Base-by-base conservation (phyloP, 2,329 filamentous ascomycete species). In the Rhinocladiella similis region DNA sequence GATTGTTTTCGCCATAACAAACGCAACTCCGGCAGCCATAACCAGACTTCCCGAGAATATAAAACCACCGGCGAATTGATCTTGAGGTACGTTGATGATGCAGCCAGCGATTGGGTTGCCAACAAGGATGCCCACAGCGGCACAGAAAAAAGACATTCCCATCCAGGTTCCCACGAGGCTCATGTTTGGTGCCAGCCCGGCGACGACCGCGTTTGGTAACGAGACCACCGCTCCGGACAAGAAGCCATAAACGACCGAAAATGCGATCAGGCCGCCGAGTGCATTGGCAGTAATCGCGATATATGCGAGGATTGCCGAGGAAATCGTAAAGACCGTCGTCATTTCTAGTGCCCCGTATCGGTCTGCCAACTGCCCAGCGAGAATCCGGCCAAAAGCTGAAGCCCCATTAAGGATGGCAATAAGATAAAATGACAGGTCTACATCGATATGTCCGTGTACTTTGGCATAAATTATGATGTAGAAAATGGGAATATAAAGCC, bases 71-170 rank as follows among this genome's bases (percentile, higher is more conserved):
- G n/a, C n/a, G n/a, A n/a, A n/a, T n/a, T n/a, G n/a, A n/a, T n/a
- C n/a, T n/a, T n/a, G n/a, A n/a, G n/a, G n/a, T n/a, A n/a, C n/a
- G 25, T 42, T 45, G 82, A 45, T 12, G 12, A 45, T 45, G 5
- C n/a, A n/a, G 3, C 42, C 42, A 2, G 42, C 6, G 7, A 45
- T 18, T 0, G 82, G 82, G 2, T 80, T 82, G 2, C 82, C 82
- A 10, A 83, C 73, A 54, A 84, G 61, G 50, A 83, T 57, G 0
- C 80, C 82, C 7, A 83, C 67, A 0, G 75, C 74, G 2, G 75
- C 73, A 27, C 77, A 66, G 0, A 74, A 74, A 60, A 84, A 84
- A 0, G 75, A 75, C 68, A 81, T 80, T 20, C 64, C 64, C 5
- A 59, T 60, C 19, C 64, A 42, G 5, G 57, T 58, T 5, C 66